A percentile compares a stretch with the other conserved stretches of the same genome.
phyloP scores from a whole-genome alignment of 2,329 filamentous ascomycete species.

The Aspergillus viridinutans region DNA sequence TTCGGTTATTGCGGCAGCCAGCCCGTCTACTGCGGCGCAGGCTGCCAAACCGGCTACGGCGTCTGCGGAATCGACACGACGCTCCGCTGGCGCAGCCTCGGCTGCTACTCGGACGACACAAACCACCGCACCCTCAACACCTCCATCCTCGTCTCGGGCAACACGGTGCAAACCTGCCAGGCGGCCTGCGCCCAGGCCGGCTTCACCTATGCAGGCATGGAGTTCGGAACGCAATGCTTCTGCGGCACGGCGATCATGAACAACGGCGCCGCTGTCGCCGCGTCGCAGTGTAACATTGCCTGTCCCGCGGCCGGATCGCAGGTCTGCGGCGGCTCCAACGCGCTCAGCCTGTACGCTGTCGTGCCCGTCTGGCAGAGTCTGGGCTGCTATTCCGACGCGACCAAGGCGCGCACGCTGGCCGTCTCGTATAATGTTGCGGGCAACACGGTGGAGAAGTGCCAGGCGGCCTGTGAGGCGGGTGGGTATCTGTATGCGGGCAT shows the following conservation, averaged over 20 bases:
- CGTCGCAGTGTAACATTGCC: conserved; percentile 44
- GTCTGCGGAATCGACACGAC: conserved; percentile 10
- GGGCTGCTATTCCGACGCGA: conserved; percentile 20
- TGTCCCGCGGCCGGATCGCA: conserved; percentile 41
- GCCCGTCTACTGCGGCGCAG: conserved; percentile 14
- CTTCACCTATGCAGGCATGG: conserved; percentile 9
- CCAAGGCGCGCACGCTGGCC: conserved; percentile 14
- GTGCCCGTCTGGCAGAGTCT: conserved; percentile 17
- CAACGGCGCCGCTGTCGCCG: conserved; percentile 9
- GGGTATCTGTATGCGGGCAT: conserved; percentile 30
- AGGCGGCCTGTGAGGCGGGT: conserved; percentile 20
- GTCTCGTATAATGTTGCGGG: conserved; percentile 14
- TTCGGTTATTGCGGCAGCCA: conserved; percentile 14
- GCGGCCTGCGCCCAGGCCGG: conserved; percentile 4
- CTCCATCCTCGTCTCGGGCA: not conserved
- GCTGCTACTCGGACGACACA: conserved; percentile 13
- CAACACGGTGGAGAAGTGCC: conserved; percentile 27
- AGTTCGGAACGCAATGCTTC: conserved; percentile 13
- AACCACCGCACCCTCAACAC: conserved; percentile 9
- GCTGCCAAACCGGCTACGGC: conserved; percentile 17
- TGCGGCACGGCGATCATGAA: conserved; percentile 13
- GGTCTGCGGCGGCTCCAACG: conserved; percentile 30
- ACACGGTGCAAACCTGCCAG: conserved; percentile 9
- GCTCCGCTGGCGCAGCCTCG: conserved; percentile 7
- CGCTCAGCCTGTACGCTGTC: conserved; percentile 14